Evolutionary conservation across 2,329 filamentous ascomycete species (phyloP), one percentile per base, ranked within the genome.

Genomic region (Pseudocercospora musae): DNA sequence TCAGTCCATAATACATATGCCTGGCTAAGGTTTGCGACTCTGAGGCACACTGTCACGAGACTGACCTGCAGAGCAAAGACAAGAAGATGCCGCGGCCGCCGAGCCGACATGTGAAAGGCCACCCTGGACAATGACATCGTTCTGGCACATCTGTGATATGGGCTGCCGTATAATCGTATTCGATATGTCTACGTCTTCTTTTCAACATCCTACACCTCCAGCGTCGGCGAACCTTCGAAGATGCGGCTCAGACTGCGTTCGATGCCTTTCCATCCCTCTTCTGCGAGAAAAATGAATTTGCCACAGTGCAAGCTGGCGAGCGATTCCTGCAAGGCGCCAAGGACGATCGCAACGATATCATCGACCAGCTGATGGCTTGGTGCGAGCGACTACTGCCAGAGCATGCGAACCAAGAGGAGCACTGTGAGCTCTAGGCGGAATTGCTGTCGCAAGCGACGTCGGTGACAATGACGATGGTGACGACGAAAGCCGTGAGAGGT

Each of bases 201-300:
- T n/a, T n/a, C n/a, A n/a, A n/a, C n/a, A n/a, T n/a, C n/a, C n/a
- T n/a, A n/a, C n/a, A n/a, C n/a, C n/a, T n/a, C n/a, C n/a, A n/a
- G n/a, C n/a, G n/a, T n/a, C n/a, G n/a, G n/a, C n/a, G n/a, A n/a
- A 57, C 40, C 8, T 23, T 40, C 3, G n/a, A 37, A 46, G 46
- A 54, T 2, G 62, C 53, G 6, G 49, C 62, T 1, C 18, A 48
- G n/a, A 58, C 58, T 18, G 59, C 62, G 3, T 50, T 64, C 33
- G 58, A 64, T 27, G 58, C 56, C 15, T 61, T 64, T 11, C 55
- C 48, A 7, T 49, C 53, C 9, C 49, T 64, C 2, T 60, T 63
- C 37, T 37, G 53, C 31, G 37, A 50, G 27, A n/a, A 63, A 4
- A 9, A 53, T 2, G 53, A 54, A 5, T 63, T 60, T 18, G 15